These are phyloP conservation scores for Penicillium dipodomyicola DNA, from an alignment of 495 filamentous ascomycete genomes.

Conservation along the genomic window DNA sequence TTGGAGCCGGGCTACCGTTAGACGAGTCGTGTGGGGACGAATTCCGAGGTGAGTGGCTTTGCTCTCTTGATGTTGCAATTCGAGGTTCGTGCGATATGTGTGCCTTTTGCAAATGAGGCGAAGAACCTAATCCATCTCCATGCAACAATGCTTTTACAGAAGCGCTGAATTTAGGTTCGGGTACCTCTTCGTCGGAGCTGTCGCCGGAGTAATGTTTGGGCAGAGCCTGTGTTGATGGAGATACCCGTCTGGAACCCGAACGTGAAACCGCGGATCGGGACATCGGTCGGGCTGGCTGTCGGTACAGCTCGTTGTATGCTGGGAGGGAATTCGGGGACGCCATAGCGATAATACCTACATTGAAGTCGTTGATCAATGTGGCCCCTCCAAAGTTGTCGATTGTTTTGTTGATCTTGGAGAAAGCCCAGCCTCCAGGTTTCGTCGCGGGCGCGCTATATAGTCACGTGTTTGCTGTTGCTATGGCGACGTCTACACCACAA, in stretches of 20 bases:
- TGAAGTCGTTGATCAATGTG: slow-evolving; percentile 34
- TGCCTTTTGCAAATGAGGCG: slow-evolving; percentile 48
- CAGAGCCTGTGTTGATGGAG: slow-evolving; percentile 30
- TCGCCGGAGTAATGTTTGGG: slow-evolving; percentile 53
- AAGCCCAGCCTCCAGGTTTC: slow-evolving; percentile 24
- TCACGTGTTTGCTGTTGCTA: slow-evolving; percentile 26
- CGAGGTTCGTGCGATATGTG: slow-evolving; percentile 32
- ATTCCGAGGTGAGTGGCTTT: slow-evolving; percentile 39
- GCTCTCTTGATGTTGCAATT: slow-evolving; percentile 29
- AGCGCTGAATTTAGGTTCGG: slow-evolving; percentile 77
- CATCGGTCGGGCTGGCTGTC: slow-evolving; percentile 40
- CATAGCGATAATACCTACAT: slow-evolving; percentile 36
- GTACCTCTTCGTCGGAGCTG: slow-evolving; percentile 72
- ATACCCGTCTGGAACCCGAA: slow-evolving; percentile 41
- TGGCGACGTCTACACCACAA: slow-evolving; percentile 22
- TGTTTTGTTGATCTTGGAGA: slow-evolving; percentile 32
- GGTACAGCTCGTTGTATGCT: slow-evolving; percentile 38
- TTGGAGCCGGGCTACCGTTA: slow-evolving; percentile 44
- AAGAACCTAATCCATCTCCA: slow-evolving; percentile 57
- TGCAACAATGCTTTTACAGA: slow-evolving; percentile 73
- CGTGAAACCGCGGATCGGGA: slow-evolving; percentile 44
- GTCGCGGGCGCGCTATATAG: slow-evolving; percentile 18
- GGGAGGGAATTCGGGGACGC: slow-evolving; percentile 41
- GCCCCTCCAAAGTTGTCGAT: slow-evolving; percentile 25
- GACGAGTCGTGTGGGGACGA: slow-evolving; percentile 41